Evolutionary conservation across 1,139 yeast genomes (phyloP).

Genomic region (Yamadazyma songkhlaensis): DNA sequence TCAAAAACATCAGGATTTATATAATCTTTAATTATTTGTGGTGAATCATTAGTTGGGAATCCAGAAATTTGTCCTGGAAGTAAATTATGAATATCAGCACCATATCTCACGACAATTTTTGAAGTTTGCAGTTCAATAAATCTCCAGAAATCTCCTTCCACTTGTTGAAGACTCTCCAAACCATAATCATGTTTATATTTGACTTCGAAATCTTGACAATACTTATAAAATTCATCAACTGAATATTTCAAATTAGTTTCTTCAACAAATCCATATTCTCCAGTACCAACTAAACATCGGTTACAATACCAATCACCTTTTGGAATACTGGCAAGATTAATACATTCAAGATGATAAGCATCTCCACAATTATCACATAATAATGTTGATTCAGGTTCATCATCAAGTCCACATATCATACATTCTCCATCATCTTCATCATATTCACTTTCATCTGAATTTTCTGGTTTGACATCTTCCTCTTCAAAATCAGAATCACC

Average conservation of each 20-base stretch:
- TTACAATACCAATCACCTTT: conserved; percentile 75
- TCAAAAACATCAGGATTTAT: conserved; percentile 22
- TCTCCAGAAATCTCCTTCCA: conserved; percentile 65
- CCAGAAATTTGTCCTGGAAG: conserved; percentile 66
- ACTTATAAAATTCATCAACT: conserved; percentile 54
- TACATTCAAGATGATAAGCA: conserved; percentile 63
- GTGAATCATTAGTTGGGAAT: conserved; percentile 49
- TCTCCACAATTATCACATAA: conserved; percentile 75
- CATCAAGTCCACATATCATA: conserved; percentile 49
- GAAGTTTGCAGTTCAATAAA: conserved; percentile 44
- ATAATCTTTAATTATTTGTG: conserved; percentile 20
- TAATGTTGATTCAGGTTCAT: conserved; percentile 50
- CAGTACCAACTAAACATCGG: conserved; percentile 78
- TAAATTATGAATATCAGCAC: conserved; percentile 72
- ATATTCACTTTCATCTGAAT: conserved; percentile 9
- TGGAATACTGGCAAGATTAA: conserved; percentile 48
- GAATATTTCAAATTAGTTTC: conserved; percentile 55
- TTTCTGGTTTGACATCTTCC: background rate
- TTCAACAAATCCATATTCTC: conserved; percentile 87
- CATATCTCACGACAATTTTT: conserved; percentile 61
- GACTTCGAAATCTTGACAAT: conserved; percentile 51
- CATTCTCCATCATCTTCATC: conserved; percentile 43
- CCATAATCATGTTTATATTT: conserved; percentile 31
- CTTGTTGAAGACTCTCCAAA: conserved; percentile 32
- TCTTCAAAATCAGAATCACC: background rate